Conservation (phyloP, 768 basidiomycete species). For the Asterophora lycoperdoides region DNA sequence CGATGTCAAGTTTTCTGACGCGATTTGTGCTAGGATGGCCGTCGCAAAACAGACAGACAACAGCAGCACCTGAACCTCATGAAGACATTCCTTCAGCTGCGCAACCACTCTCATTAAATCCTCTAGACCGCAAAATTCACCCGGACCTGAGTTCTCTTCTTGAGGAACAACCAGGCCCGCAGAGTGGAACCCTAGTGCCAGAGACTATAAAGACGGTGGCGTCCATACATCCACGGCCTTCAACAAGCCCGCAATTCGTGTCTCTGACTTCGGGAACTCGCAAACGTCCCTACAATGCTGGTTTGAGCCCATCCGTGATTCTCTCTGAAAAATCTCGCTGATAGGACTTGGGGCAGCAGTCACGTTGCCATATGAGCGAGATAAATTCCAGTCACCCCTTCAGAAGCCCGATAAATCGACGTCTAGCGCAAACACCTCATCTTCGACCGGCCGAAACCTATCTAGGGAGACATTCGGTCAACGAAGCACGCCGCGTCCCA, state of each 20-base stretch:
- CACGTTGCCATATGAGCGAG: constrained; percentile 1
- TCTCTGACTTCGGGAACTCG: constrained; percentile 15
- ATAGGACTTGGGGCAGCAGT: not conserved
- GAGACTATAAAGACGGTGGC: not conserved
- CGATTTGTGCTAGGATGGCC: constrained; percentile 5
- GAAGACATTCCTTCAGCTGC: not conserved
- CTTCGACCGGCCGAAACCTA: constrained; percentile 5
- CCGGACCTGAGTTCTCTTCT: constrained; percentile 32
- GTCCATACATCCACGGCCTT: not conserved
- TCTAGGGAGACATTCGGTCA: constrained; percentile 19
- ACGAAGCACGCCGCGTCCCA: constrained; percentile 1
- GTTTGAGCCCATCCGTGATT: constrained; percentile 3
- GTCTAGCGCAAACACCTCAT: constrained; percentile 11
- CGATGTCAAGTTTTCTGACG: constrained; percentile 10
- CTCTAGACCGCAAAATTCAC: constrained; percentile 32
- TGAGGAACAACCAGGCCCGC: constrained; percentile 16
- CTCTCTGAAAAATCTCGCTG: not conserved
- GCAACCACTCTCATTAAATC: not conserved
- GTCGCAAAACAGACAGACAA: not conserved
- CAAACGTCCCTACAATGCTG: constrained; percentile 6
- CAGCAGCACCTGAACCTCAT: not conserved
- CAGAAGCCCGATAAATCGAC: constrained; percentile 7
- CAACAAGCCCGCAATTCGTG: constrained; percentile 5
- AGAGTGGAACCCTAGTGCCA: constrained; percentile 11
- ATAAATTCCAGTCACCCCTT: not conserved